A percentile compares a stretch with the other conserved stretches of the same genome.
These are phyloP conservation scores for Cryphonectria radicalis DNA, from an alignment of 2,329 filamentous ascomycete species.

Conservation along the genomic window DNA sequence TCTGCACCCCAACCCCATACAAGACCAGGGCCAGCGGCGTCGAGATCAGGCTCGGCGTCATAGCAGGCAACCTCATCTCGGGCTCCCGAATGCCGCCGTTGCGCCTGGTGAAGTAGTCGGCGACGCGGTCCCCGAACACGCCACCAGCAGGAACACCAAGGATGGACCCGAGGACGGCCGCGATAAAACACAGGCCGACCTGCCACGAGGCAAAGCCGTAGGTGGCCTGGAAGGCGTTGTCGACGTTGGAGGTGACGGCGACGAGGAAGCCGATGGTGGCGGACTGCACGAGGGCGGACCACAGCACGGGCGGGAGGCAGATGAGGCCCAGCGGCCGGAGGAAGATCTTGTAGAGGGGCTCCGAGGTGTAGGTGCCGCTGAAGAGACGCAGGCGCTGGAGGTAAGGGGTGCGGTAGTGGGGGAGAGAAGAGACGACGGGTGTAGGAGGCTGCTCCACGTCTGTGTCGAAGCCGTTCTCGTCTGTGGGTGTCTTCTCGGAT, in stretches of 20 bases:
- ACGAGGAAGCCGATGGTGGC: slow-evolving; percentile 61
- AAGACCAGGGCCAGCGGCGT: slow-evolving; percentile 51
- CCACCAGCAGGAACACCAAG: slow-evolving; percentile 57
- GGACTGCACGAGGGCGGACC: slow-evolving; percentile 58
- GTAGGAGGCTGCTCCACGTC: slow-evolving; percentile 26
- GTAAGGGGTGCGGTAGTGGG: slow-evolving; percentile 38
- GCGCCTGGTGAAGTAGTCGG: slow-evolving; percentile 52
- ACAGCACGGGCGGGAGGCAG: slow-evolving; percentile 56
- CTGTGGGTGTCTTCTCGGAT: slow-evolving; percentile 17
- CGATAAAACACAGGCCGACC: slow-evolving; percentile 56
- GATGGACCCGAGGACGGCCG: slow-evolving; percentile 51
- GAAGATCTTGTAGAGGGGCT: slow-evolving; percentile 52
- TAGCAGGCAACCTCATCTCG: slow-evolving; percentile 62
- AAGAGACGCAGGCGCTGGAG: slow-evolving; percentile 46
- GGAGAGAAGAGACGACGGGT: not conserved
- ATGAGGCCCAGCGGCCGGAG: slow-evolving; percentile 55
- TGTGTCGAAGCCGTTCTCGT: slow-evolving; percentile 17
- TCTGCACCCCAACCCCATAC: slow-evolving; percentile 52
- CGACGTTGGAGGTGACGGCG: slow-evolving; percentile 58
- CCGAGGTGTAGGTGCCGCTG: slow-evolving; percentile 46
- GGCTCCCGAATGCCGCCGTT: slow-evolving; percentile 62
- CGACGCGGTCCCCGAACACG: slow-evolving; percentile 50
- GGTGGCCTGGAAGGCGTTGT: slow-evolving; percentile 45
- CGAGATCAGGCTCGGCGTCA: slow-evolving; percentile 55
- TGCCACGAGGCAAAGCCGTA: slow-evolving; percentile 52